Conservation (phyloP, 805 yeast genomes). For the Starmerella geochares region DNA sequence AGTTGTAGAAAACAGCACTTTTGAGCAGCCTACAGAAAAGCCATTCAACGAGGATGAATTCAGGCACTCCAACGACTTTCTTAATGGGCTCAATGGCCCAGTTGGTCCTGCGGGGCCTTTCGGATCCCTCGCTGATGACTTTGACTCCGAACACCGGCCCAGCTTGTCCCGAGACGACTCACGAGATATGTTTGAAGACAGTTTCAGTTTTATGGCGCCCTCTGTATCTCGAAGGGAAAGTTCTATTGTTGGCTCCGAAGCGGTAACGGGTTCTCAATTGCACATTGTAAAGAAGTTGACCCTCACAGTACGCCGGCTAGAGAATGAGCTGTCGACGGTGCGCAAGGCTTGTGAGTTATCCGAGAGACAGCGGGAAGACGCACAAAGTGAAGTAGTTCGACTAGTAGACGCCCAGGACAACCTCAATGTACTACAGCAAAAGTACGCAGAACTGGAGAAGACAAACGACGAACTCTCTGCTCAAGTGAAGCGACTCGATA, state of each 20-base stretch:
- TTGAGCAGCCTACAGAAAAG: too few species aligned
- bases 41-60: background rate
- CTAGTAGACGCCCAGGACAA: conserved; percentile 48
- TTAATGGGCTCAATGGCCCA: background rate
- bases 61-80: background rate
- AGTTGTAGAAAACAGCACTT: too few species aligned
- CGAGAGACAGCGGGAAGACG: conserved; percentile 48
- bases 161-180: background rate
- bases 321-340: conserved; percentile 59
- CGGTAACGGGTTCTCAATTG: conserved; percentile 29
- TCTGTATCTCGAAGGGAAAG: conserved; percentile 12
- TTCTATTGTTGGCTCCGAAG: conserved; percentile 26
- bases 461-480: conserved; percentile 39
- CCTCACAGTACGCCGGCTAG: conserved; percentile 64
- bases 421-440: conserved; percentile 33
- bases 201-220: conserved; percentile 6
- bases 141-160: background rate
- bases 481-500: conserved; percentile 41
- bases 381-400: conserved; percentile 56
- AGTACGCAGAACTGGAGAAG: conserved; percentile 26
- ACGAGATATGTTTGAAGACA: conserved; percentile 4
- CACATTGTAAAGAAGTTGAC: conserved; percentile 70
- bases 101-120: conserved; percentile 18
- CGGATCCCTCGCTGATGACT: conserved; percentile 7
- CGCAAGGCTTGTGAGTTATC: conserved; percentile 52